A percentile compares a stretch with the other conserved stretches of the same genome.
phyloP scores from a whole-genome alignment of 1,139 yeast species.

The Pichia sp. region DNA sequence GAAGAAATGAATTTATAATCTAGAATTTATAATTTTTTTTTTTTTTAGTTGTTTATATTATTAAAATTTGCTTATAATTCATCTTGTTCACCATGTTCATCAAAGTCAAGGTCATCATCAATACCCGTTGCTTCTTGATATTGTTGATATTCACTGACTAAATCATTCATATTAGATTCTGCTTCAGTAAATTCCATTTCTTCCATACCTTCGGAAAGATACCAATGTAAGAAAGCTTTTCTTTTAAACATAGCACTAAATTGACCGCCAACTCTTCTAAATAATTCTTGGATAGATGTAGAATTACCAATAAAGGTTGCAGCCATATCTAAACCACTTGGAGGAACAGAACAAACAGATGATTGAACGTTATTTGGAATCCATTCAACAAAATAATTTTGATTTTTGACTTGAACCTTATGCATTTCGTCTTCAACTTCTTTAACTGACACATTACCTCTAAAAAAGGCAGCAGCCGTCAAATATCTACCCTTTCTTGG shows the following conservation, averaged over 20 bases:
- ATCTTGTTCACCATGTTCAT: conserved; percentile 55
- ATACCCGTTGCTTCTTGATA: conserved; percentile 79
- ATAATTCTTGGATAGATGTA: conserved; percentile 85
- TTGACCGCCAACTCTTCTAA: conserved; percentile 85
- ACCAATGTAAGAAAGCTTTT: conserved; percentile 95
- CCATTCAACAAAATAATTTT: conserved; percentile 88
- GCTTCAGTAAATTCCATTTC: conserved; percentile 92
- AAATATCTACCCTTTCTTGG: conserved; percentile 87
- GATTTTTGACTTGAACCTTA: conserved; percentile 74
- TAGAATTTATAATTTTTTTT: background rate
- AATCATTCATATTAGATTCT: conserved; percentile 75
- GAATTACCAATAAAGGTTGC: conserved; percentile 92
- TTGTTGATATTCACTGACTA: conserved; percentile 86
- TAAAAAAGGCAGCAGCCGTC: conserved; percentile 91
- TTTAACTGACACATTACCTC: conserved; percentile 87
- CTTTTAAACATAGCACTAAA: conserved; percentile 89
- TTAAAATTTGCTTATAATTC: conserved; percentile 28
- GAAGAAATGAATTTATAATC: background rate
- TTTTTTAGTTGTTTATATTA: conserved; percentile 12
- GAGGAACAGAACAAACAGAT: conserved; percentile 87
- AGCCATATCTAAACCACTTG: conserved; percentile 77
- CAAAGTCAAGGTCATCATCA: conserved; percentile 66
- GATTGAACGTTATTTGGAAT: conserved; percentile 95
- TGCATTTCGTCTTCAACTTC: conserved; percentile 94
- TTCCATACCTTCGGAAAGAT: conserved; percentile 93